Evolutionary conservation across 305 asterid genomes (phyloP), one percentile per base, ranked within the genome.

Genomic region (Fraxinus sp.): DNA sequence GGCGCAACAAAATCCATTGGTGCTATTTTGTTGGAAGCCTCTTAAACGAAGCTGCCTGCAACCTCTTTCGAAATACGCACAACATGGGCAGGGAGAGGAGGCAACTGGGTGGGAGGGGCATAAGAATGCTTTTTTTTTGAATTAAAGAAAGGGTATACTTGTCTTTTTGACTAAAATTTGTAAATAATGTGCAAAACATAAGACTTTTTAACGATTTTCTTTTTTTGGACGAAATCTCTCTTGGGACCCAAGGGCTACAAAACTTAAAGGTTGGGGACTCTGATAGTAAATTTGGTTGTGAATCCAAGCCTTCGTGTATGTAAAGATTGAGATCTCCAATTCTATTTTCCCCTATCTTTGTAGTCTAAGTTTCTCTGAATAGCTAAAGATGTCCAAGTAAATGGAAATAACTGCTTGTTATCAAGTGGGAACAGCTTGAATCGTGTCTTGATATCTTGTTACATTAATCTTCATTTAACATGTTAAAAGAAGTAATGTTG

Each of bases 371-470:
- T 59, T 20, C 70, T 59, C 13, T 18, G 28, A 59, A 20, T 59
- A 20, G 30, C 70, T 59, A 20, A 59, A 59, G 13, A 20, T 20
- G 30, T 55, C 70, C 70, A 18, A 59, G 28, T 59, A 20, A 7
- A 7, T 59, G 28, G 68, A 57, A 57, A 57, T 57, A 57, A 57
- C 68, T 18, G 28, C 68, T 18, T 20, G 28, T 18, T 57, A 57
- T 7, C 68, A 6, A 20, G 68, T 6, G 68, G 68, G 13, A 57
- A 22, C 10, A 57, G 24, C 26, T 55, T 2, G 26, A 57, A 18
- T 20, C 70, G 8, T 59, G 5, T 68, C 76, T 49, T 81, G 32
- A 80, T 77, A 26, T 8, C 64, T 82, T 10, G 39, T 80, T 30
- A 8, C n/a, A 36, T 74, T 35, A 20, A 35, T 74, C 18, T 37